A percentile compares a stretch with the other conserved stretches of the same genome.
phyloP scores from a whole-genome alignment of 2,329 filamentous ascomycete genomes.

The Mycocentrospora acerina region DNA sequence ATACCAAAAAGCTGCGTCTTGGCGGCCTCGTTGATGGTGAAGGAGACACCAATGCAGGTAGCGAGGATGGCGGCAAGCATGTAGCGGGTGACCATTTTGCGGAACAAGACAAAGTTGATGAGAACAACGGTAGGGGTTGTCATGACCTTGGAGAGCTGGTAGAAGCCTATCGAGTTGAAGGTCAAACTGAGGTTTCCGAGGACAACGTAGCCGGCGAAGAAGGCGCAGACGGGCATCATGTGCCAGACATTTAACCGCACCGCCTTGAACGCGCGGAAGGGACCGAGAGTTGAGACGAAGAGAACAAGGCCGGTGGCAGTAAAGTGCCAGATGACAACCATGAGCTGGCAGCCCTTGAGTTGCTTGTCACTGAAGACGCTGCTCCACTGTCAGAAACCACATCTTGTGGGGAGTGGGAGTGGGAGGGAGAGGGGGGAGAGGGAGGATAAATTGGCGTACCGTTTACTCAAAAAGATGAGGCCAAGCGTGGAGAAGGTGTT shows the following conservation, averaged over 20 bases:
- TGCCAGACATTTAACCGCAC: conserved; percentile 46
- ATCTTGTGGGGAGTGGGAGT: neutral
- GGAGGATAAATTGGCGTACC: conserved; percentile 40
- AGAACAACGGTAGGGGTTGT: conserved; percentile 50
- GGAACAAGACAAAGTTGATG: conserved; percentile 48
- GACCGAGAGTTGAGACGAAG: conserved; percentile 44
- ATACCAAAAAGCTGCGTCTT: conserved; percentile 46
- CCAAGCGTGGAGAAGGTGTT: conserved; percentile 48
- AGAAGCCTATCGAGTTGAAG: conserved; percentile 51
- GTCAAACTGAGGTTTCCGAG: conserved; percentile 50
- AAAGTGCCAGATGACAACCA: conserved; percentile 53
- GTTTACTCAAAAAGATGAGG: conserved; percentile 50
- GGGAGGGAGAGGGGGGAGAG: too few species aligned
- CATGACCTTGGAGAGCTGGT: conserved; percentile 53
- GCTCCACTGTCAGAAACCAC: conserved; percentile 20
- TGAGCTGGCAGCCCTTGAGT: conserved; percentile 48
- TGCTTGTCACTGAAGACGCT: conserved; percentile 50
- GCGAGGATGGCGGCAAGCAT: conserved; percentile 46
- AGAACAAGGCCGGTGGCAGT: conserved; percentile 48
- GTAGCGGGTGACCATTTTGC: conserved; percentile 44
- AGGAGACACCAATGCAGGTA: conserved; percentile 47
- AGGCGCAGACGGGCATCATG: conserved; percentile 49
- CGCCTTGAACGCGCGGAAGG: conserved; percentile 49
- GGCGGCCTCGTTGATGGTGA: conserved; percentile 46
- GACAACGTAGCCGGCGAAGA: conserved; percentile 51